Evolutionary conservation across 306 rosid genomes (phyloP).

Genomic region (Cicer cuneatum): DNA sequence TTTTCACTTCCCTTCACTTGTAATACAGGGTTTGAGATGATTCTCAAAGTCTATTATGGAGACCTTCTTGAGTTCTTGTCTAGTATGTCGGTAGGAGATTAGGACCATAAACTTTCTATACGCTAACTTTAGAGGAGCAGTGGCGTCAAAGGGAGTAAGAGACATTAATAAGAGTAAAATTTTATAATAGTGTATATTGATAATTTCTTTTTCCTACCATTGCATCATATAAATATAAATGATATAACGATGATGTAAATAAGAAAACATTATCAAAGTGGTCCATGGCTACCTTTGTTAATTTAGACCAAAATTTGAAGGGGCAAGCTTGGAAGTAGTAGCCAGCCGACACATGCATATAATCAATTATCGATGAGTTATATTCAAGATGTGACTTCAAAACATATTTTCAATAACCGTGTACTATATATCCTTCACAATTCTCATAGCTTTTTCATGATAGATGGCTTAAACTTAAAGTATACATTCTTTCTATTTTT

Average conservation of each 20-base stretch:
- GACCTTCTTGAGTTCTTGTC: conserved; percentile 4
- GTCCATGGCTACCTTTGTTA: neutral
- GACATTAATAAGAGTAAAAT: neutral
- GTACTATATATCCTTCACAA: neutral
- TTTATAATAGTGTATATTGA: too few relatives aligned
- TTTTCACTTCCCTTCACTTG: neutral
- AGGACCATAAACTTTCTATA: neutral
- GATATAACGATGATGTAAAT: neutral
- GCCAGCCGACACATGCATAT: conserved; percentile 20
- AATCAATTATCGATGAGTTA: conserved; percentile 4
- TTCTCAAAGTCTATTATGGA: neutral
- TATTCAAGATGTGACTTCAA: neutral
- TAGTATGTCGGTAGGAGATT: conserved; percentile 15
- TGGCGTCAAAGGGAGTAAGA: neutral
- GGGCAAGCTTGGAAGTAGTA: conserved; percentile 7
- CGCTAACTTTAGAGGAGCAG: neutral
- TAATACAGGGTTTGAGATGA: neutral
- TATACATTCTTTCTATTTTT: conserved; percentile 15
- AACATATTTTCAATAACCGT: conserved; percentile 21
- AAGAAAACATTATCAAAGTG: neutral
- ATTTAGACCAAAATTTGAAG: conserved; percentile 16
- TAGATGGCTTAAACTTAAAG: conserved; percentile 24
- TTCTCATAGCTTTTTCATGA: neutral
- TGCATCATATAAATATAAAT: too few relatives aligned
- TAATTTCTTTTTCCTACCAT: too few relatives aligned